Percentiles rank a stretch among this genome's conserved stretches.
Evolutionary conservation across 306 rosid genomes (phyloP).

Genomic region (Lathyrus sativus): DNA sequence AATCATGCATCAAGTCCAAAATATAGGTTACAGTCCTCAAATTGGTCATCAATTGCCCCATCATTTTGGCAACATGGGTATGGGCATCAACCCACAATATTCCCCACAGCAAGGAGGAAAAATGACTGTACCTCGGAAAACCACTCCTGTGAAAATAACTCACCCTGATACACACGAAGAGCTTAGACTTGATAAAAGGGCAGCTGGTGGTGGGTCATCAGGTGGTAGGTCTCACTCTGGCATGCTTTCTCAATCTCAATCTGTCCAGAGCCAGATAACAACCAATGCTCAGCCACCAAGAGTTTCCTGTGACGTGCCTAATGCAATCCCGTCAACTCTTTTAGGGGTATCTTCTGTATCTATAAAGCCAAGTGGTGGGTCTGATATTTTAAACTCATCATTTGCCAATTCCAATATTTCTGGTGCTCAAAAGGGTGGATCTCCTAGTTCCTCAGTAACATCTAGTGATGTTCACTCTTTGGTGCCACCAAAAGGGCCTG

Average conservation of each 20-base stretch:
- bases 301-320: slow-evolving; percentile 55
- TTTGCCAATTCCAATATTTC: slow-evolving; percentile 45
- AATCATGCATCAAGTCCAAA: slow-evolving; percentile 73
- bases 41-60: slow-evolving; percentile 68
- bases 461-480: slow-evolving; percentile 48
- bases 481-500: slow-evolving; percentile 47
- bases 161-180: slow-evolving; percentile 91
- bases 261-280: slow-evolving; percentile 60
- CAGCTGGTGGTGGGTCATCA: slow-evolving; percentile 60
- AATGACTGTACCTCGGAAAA: slow-evolving; percentile 65
- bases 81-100: slow-evolving; percentile 58
- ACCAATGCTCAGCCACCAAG: slow-evolving; percentile 65
- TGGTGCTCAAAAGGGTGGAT: slow-evolving; percentile 52
- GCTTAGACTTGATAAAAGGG: slow-evolving; percentile 71
- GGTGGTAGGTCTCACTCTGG: slow-evolving; percentile 59
- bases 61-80: slow-evolving; percentile 68
- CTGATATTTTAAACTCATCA: slow-evolving; percentile 43
- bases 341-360: slow-evolving; percentile 50
- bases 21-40: slow-evolving; percentile 62
- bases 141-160: slow-evolving; percentile 73
- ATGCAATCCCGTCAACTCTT: slow-evolving; percentile 42
- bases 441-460: slow-evolving; percentile 42
- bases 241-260: slow-evolving; percentile 67
- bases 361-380: slow-evolving; percentile 53
- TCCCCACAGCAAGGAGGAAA: slow-evolving; percentile 79